Evolutionary conservation across 2,329 filamentous ascomycete genomes (phyloP).

Genomic region (Piedraia hortae): DNA sequence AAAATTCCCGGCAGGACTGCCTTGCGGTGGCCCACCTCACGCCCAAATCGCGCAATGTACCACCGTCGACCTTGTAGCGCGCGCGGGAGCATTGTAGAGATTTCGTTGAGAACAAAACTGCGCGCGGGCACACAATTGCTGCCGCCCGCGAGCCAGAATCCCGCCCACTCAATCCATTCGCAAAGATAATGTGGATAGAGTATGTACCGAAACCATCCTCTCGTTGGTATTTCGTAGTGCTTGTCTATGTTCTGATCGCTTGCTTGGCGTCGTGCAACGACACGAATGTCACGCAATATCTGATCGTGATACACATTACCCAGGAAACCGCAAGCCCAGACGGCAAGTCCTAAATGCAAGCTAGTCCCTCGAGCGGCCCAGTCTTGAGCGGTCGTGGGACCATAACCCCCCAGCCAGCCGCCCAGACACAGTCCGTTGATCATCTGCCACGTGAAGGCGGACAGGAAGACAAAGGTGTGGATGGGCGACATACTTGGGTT

Average conservation of each 20-base stretch:
- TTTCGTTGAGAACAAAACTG: slow-evolving; percentile 61
- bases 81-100: slow-evolving; percentile 70
- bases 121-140: slow-evolving; percentile 45
- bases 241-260: slow-evolving; percentile 35
- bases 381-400: slow-evolving; percentile 30
- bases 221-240: slow-evolving; percentile 64
- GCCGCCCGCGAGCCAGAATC: slow-evolving; percentile 52
- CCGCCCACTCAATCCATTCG: slow-evolving; percentile 90
- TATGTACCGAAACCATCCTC: slow-evolving; percentile 56
- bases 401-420: slow-evolving; percentile 60
- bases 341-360: slow-evolving; percentile 34
- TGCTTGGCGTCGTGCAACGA: slow-evolving; percentile 35
- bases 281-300: slow-evolving; percentile 60
- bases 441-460: slow-evolving; percentile 48
- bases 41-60: slow-evolving; percentile 74
- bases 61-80: slow-evolving; percentile 56
- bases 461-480: slow-evolving; percentile 36
- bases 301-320: slow-evolving; percentile 79
- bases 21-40: slow-evolving; percentile 47
- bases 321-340: slow-evolving; percentile 52
- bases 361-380: slow-evolving; percentile 20
- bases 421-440: slow-evolving; percentile 53
- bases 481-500: slow-evolving; percentile 87
- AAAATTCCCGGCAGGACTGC: slow-evolving; percentile 38
- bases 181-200: slow-evolving; percentile 85